Evolutionary conservation across 2,329 filamentous ascomycete species (phyloP), one percentile per base, ranked within the genome.

Genomic region (Botrytis pseudocinerea): DNA sequence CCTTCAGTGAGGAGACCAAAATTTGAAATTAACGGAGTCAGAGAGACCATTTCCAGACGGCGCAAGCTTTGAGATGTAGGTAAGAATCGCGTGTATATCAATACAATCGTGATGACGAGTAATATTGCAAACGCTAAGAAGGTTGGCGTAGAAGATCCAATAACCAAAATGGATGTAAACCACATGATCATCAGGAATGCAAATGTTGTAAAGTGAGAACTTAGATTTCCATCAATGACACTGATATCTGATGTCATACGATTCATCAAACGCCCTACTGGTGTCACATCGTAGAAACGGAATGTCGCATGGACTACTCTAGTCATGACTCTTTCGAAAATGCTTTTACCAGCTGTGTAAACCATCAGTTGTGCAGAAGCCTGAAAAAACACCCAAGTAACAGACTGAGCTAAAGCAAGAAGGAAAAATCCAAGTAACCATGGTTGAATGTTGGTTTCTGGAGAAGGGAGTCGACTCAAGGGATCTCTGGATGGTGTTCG

Each of bases 261-360:
- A 81, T 98, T 98, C 93, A 97, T 97, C 75, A 98, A 84, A 64
- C 95, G 89, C 0, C 95, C 95, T 0, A 97, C 91, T 0, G 95
- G 95, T 0, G 95, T 97, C 25, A 93, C 90, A 80, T 98, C 95
- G 83, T 97, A 96, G 82, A 95, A 98, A 1, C 94, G 90, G 83
- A 98, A 97, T 0, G 91, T 95, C 0, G 94, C 93, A 78, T 90
- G 88, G 79, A 91, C 92, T 68, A 97, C 93, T 69, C 88, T 88
- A 2, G 87, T 83, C 82, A 97, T 89, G 32, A 93, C 92, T 57
- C 89, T 86, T 74, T 85, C 85, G 82, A 97, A 97, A 68, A 98
- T 87, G 10, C 85, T 84, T 77, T 91, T 92, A 0, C 93, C 93
- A 0, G 94, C 93, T 46, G 88, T 88, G 80, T 96, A 95, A 35